A percentile compares a stretch with the other conserved stretches of the same genome.
These are phyloP conservation scores for Astrothelium macrocarpum DNA, from an alignment of 495 filamentous ascomycete genomes.

Conservation along the genomic window DNA sequence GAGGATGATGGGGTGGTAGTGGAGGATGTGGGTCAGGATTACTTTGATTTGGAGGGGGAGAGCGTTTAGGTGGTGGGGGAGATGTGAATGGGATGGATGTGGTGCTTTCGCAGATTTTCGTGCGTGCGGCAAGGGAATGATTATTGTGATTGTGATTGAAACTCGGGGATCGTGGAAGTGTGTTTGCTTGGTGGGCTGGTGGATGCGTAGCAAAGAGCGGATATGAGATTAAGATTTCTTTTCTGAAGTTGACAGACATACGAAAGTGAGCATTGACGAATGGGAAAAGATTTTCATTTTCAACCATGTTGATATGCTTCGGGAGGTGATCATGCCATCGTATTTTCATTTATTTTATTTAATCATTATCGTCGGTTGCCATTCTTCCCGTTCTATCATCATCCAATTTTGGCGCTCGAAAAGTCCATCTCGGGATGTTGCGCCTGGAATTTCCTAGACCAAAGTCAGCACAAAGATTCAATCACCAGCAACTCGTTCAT, in stretches of 20 bases:
- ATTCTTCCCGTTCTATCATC: conserved; percentile 12
- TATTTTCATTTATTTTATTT: background rate
- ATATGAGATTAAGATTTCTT: too few relatives aligned
- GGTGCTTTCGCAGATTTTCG: too few relatives aligned
- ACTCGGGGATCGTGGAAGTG: too few relatives aligned
- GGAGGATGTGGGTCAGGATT: too few relatives aligned
- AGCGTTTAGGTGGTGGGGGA: background rate
- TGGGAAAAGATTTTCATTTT: too few relatives aligned
- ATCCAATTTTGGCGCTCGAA: conserved; percentile 64
- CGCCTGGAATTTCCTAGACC: conserved; percentile 61
- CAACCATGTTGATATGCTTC: background rate
- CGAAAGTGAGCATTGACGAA: too few relatives aligned
- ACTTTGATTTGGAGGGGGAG: background rate
- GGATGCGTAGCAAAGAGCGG: too few relatives aligned
- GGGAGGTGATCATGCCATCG: background rate
- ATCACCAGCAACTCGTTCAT: background rate
- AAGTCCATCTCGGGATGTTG: conserved; percentile 86
- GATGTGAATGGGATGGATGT: too few relatives aligned
- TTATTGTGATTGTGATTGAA: too few relatives aligned
- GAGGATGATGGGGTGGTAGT: background rate
- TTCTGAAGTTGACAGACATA: too few relatives aligned
- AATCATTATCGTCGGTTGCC: background rate
- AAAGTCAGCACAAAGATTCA: background rate
- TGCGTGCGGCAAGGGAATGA: too few relatives aligned
- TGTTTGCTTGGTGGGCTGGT: too few relatives aligned